Conservation (phyloP, 2,329 filamentous ascomycete genomes). For the Botrytis byssoidea region DNA sequence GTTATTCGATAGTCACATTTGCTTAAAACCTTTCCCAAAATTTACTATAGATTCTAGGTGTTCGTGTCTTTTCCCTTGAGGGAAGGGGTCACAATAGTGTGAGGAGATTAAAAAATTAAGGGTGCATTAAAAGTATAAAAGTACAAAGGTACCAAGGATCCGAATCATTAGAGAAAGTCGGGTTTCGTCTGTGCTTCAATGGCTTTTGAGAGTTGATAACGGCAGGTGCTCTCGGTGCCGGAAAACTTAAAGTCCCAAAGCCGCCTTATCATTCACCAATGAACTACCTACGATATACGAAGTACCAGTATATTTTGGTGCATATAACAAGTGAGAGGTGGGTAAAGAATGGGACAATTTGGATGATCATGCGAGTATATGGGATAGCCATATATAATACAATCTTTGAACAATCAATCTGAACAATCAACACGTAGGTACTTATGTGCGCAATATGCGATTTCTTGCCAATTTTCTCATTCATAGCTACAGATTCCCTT, state of each 20-base stretch:
- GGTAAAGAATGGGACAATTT: not conserved
- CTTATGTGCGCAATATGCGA: not conserved
- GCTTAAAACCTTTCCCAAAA: not conserved
- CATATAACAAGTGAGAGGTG: too few species aligned
- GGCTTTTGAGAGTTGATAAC: not conserved
- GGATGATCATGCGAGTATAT: not conserved
- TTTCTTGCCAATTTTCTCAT: not conserved
- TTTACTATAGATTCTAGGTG: not conserved
- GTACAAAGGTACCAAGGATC: not conserved
- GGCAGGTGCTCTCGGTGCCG: not conserved
- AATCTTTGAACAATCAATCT: not conserved
- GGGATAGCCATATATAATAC: too few species aligned
- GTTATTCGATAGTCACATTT: slow-evolving; percentile 17
- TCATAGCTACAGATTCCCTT: not conserved
- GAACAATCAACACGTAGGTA: not conserved
- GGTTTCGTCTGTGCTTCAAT: slow-evolving; percentile 4
- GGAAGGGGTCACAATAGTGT: not conserved
- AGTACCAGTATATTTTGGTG: not conserved
- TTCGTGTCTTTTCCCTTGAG: not conserved
- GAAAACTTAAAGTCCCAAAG: not conserved
- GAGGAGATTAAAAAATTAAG: slow-evolving; percentile 16
- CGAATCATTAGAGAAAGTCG: not conserved
- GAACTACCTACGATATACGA: not conserved
- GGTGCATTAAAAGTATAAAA: not conserved
- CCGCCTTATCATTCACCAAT: not conserved